Conservation (phyloP, 306 rosid genomes). For the Ziziphus jujuba region DNA sequence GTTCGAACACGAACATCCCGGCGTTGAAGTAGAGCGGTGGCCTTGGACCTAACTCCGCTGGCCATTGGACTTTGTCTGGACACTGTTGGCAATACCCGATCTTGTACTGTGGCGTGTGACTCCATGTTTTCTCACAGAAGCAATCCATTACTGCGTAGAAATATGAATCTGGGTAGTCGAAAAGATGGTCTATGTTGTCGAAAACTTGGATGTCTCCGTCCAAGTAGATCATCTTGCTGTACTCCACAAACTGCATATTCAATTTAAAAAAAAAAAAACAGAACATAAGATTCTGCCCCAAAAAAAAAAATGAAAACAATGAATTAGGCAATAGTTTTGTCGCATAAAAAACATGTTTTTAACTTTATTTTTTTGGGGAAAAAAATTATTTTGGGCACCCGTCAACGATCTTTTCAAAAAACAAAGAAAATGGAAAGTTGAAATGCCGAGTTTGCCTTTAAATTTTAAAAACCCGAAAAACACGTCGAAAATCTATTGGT, state of each 20-base stretch:
- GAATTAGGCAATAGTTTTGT: no score
- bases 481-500: no score
- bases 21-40: constrained; percentile 87
- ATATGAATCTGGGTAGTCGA: constrained; percentile 49
- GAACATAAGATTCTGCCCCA: no score
- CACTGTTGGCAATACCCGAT: constrained; percentile 80
- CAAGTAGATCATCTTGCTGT: constrained; percentile 69
- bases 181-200: constrained; percentile 63
- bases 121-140: constrained; percentile 74
- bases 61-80: constrained; percentile 67
- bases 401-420: no score
- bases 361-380: no score
- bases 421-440: no score
- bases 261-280: no score
- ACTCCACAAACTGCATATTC: constrained; percentile 70
- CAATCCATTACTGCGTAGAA: constrained; percentile 88
- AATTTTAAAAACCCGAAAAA: no score
- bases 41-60: constrained; percentile 46
- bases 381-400: no score
- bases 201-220: constrained; percentile 82
- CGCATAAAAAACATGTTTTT: no score
- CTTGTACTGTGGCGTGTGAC: constrained; percentile 51
- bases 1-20: constrained; percentile 76
- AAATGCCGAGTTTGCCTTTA: no score
- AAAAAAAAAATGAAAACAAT: no score